These are phyloP conservation scores for Flaveria trinervia DNA, from an alignment of 129 eudicot species.

Conservation along the genomic window DNA sequence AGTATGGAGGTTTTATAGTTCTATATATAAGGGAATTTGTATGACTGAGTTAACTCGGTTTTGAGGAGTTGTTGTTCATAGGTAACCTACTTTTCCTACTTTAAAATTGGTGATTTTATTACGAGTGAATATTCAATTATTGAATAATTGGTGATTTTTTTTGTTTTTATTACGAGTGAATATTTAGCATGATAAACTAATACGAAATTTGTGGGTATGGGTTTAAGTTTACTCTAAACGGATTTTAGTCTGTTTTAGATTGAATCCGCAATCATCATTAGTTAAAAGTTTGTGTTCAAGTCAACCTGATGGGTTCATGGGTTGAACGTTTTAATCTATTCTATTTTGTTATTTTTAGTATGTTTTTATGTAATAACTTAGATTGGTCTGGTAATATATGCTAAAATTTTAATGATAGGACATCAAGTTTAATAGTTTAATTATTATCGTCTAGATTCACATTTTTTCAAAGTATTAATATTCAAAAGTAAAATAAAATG, in stretches of 20 bases:
- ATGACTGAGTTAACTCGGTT: background rate
- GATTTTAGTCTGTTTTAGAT: background rate
- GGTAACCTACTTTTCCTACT: constrained; percentile 3
- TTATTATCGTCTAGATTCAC: background rate
- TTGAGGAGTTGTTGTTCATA: background rate
- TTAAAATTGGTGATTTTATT: background rate
- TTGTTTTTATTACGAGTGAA: background rate
- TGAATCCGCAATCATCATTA: background rate
- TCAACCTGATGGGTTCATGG: background rate
- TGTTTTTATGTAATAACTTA: background rate
- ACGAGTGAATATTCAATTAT: background rate
- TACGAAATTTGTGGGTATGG: background rate
- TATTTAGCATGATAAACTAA: background rate
- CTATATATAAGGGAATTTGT: constrained; percentile 14
- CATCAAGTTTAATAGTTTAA: background rate
- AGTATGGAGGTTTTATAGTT: background rate
- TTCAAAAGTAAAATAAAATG: background rate
- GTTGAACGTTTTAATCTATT: background rate
- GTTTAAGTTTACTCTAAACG: background rate
- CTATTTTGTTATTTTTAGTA: background rate
- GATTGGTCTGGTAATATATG: background rate
- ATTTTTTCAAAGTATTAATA: background rate
- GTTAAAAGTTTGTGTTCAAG: background rate
- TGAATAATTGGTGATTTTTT: too few relatives aligned
- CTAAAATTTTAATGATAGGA: background rate